phyloP scores from a whole-genome alignment of 75 land plant species.

The Pinus tabuliformis region DNA sequence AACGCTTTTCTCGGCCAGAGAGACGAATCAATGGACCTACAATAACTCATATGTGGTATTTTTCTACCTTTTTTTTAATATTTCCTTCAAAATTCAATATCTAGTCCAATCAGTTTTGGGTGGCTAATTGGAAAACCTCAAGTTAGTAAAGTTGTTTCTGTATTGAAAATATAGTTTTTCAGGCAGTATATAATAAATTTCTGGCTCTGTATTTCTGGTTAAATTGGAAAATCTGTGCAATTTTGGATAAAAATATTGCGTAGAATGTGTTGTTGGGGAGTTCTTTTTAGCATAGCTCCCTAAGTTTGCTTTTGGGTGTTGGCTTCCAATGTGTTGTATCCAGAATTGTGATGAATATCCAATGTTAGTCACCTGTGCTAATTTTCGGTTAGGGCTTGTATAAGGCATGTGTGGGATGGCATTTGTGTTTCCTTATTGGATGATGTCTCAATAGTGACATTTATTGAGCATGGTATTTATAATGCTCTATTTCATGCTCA shows the following conservation, averaged over 20 bases:
- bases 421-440: too few species aligned
- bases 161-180: slow-evolving; percentile 1
- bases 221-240: neutral
- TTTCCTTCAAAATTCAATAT: neutral
- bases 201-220: neutral
- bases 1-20: slow-evolving; percentile 92
- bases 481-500: too few species aligned
- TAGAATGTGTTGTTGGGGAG: neutral
- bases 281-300: neutral
- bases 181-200: neutral
- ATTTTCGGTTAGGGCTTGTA: too few species aligned
- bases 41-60: slow-evolving; percentile 93
- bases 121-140: neutral
- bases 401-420: too few species aligned
- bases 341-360: neutral
- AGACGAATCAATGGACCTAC: slow-evolving; percentile 96
- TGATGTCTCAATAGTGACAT: too few species aligned
- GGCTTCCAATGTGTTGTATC: neutral
- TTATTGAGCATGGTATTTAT: too few species aligned
- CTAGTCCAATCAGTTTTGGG: neutral
- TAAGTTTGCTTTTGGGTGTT: neutral
- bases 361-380: too few species aligned
- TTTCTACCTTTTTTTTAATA: neutral
- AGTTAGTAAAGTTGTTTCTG: neutral
- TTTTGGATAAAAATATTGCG: neutral